Evolutionary conservation across 129 eudicot species (phyloP).

Genomic region (Dittrichia graveolens): DNA sequence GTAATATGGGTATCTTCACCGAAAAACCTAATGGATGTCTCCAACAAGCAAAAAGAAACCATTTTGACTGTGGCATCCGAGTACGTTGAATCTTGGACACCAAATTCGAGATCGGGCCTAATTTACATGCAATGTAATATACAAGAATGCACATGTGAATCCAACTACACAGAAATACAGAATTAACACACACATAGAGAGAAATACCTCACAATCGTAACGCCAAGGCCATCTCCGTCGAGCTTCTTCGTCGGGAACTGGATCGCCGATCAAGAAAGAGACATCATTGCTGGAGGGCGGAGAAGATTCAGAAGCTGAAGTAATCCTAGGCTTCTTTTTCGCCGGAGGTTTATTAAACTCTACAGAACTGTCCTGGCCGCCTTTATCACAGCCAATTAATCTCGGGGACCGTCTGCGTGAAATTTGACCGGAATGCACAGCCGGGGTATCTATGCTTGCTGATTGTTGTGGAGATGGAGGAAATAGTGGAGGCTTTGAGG

Average conservation of each 20-base stretch:
- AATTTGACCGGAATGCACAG: constrained; percentile 23
- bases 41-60: no score
- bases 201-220: constrained; percentile 40
- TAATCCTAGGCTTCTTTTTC: constrained; percentile 31
- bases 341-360: constrained; percentile 19
- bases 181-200: background rate
- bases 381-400: constrained; percentile 23
- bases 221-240: constrained; percentile 62
- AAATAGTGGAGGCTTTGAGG: constrained; percentile 21
- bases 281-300: constrained; percentile 6
- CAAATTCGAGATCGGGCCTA: no score
- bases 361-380: constrained; percentile 16
- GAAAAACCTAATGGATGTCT: no score
- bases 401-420: constrained; percentile 50
- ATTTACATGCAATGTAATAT: background rate
- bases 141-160: background rate
- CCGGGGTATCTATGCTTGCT: constrained; percentile 18
- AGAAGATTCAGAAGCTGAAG: constrained; percentile 4
- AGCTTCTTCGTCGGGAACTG: constrained; percentile 59
- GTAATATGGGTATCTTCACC: no score
- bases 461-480: constrained; percentile 4
- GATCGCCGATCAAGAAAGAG: constrained; percentile 53
- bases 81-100: no score
- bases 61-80: no score
- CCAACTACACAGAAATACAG: background rate